Conservation (phyloP, 805 yeast genomes). For the Candida wancherniae region DNA sequence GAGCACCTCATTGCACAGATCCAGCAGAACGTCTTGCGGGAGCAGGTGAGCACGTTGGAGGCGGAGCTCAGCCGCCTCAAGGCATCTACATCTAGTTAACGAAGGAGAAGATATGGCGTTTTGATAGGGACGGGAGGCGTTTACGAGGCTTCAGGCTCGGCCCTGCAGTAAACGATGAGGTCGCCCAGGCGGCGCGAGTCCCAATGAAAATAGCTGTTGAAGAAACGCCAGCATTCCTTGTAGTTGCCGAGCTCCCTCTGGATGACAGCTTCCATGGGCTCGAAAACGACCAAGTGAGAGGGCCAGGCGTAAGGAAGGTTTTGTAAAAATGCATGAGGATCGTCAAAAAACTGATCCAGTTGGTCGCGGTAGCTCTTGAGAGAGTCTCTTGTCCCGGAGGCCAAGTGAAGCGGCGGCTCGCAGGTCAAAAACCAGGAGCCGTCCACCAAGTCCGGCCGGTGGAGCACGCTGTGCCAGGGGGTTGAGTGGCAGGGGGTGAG, state of each 20-base stretch:
- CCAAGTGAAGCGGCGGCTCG: slow-evolving; percentile 72
- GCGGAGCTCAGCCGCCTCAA: slow-evolving; percentile 1
- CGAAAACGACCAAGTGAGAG: slow-evolving; percentile 65
- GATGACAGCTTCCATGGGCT: slow-evolving; percentile 46
- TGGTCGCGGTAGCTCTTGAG: slow-evolving; percentile 67
- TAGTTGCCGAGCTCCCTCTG: slow-evolving; percentile 46
- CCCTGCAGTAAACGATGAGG: slow-evolving; percentile 55
- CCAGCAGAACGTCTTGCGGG: slow-evolving; percentile 46
- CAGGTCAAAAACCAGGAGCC: slow-evolving; percentile 78
- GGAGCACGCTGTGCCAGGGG: slow-evolving; percentile 87
- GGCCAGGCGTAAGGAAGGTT: slow-evolving; percentile 37
- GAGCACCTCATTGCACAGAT: slow-evolving; percentile 59
- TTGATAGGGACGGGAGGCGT: too few relatives aligned
- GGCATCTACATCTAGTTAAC: too few relatives aligned
- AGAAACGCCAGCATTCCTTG: slow-evolving; percentile 48
- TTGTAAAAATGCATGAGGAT: slow-evolving; percentile 57
- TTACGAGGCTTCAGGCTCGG: too few relatives aligned
- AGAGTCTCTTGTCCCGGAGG: slow-evolving; percentile 15
- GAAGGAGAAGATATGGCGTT: too few relatives aligned
- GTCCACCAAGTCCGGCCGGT: slow-evolving; percentile 40
- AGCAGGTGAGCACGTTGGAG: slow-evolving; percentile 35
- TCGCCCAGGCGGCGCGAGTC: slow-evolving; percentile 78
- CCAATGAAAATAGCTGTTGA: slow-evolving; percentile 83
- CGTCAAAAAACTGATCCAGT: slow-evolving; percentile 74
- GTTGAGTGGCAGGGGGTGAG: slow-evolving; percentile 96